Base-by-base conservation (phyloP, 495 filamentous ascomycete genomes). In the Penicillium lividum region DNA sequence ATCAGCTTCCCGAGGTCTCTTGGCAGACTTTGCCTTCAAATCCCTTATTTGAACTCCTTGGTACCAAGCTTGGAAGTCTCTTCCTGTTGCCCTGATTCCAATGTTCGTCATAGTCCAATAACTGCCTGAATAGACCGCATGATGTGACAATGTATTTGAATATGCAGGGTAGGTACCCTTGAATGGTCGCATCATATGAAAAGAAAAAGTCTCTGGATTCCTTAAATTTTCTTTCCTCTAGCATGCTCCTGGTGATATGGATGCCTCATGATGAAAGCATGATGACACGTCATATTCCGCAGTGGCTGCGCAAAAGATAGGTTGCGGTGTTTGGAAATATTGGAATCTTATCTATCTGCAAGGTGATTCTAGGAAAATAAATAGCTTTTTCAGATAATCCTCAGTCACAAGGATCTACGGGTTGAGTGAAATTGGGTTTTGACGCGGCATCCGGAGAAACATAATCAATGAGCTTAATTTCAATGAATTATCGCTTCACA, bases 251-350 rank as follows among this genome's bases (percentile, higher is more conserved):
- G 13, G 38, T 6, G 38, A 27, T 27, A 3, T 27, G 43, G 15
- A 2, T 46, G 7, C 43, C 7, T 18, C 0, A 27, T 46, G 3
- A n/a, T 10, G 18, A 27, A 4, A 25, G 15, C 25, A 8, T 28
- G 43, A 46, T 62, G 66, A 68, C 55, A 62, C 45, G 51, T 68
- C 66, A 68, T 28, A 67, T 68, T 60, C 56, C 42, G 29, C 16
- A 16, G 59, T 53, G 54, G 47, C 53, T 44, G 4, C 15, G 3
- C 36, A 40, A 5, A 40, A 5, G 38, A 13, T 16, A 33, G 6
- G 27, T 6, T 50, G 47, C 5, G 8, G 4, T 6, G 6, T 33
- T 18, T 50, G 9, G n/a, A n/a, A n/a, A n/a, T n/a, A 33, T 50
- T 50, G 47, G 28, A 25, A 5, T 27, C 3, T 3, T 4, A 10